Percentiles rank a stretch among this genome's conserved stretches.
Conservation (phyloP, 192 early-diverging fungal genomes). For the Backusella tuberculispora region DNA sequence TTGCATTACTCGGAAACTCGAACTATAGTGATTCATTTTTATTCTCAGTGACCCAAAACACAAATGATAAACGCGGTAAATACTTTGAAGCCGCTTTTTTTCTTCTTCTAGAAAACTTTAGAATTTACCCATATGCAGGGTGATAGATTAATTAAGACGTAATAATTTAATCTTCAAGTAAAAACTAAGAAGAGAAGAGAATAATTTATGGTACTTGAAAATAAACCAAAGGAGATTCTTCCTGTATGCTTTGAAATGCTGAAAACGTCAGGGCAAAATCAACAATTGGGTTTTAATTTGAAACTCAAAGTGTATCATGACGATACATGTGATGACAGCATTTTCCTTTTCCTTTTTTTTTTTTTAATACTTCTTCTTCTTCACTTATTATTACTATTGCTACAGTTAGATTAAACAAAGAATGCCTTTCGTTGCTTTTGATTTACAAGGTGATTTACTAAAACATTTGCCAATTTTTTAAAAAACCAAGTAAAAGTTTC, state of each 20-base stretch:
- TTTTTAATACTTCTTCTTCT: neutral
- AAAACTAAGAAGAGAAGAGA: too few species aligned
- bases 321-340: too few species aligned
- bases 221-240: neutral
- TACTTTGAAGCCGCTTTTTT: too few species aligned
- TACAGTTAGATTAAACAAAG: neutral
- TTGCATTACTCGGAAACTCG: too few species aligned
- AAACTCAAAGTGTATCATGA: neutral
- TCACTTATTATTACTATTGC: neutral
- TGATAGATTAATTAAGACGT: too few species aligned
- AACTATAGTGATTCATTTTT: too few species aligned
- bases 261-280: neutral
- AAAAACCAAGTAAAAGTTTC: neutral
- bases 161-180: too few species aligned
- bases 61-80: too few species aligned
- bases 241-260: neutral
- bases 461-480: neutral
- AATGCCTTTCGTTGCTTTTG: conserved; percentile 11
- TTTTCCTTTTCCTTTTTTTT: neutral
- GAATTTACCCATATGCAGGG: too few species aligned
- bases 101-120: too few species aligned
- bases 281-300: neutral
- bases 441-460: conserved; percentile 3
- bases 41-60: too few species aligned
- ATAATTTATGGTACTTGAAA: too few species aligned